These are phyloP conservation scores for Fusarium pseudograminearum DNA, from an alignment of 2,329 filamentous ascomycete genomes.

Conservation along the genomic window DNA sequence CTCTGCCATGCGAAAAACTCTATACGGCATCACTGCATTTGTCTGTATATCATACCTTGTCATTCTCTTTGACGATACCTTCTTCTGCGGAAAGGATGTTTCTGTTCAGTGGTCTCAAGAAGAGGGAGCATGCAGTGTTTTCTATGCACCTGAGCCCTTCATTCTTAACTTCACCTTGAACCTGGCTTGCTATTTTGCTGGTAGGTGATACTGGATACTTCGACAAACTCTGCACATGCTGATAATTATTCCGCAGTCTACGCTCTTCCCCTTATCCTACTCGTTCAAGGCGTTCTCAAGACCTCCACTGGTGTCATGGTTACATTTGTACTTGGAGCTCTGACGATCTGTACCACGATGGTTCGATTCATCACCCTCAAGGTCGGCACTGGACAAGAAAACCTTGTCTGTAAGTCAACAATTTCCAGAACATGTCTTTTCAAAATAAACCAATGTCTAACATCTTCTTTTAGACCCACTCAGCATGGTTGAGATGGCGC, in stretches of 20 bases:
- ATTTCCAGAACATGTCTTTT: fast-evolving
- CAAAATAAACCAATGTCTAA: neutral
- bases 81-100: conserved; percentile 52
- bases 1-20: conserved; percentile 45
- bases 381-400: conserved; percentile 39
- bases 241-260: conserved; percentile 43
- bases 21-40: conserved; percentile 51
- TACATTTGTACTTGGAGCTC: conserved; percentile 35
- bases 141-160: conserved; percentile 51
- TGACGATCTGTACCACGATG: conserved; percentile 38
- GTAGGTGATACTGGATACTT: conserved; percentile 16
- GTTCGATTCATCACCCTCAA: conserved; percentile 36
- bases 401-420: conserved; percentile 40
- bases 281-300: conserved; percentile 43
- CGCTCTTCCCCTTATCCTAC: conserved; percentile 48
- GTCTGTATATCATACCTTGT: conserved; percentile 49
- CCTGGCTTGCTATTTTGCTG: conserved; percentile 50
- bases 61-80: conserved; percentile 52
- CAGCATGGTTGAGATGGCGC: conserved; percentile 40
- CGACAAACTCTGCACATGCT: neutral
- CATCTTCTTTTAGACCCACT: conserved; percentile 22
- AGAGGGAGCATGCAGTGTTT: conserved; percentile 53
- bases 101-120: conserved; percentile 53
- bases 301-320: conserved; percentile 32
- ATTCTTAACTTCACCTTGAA: conserved; percentile 53